These are phyloP conservation scores for Vitis hybrid DNA, from an alignment of 177 flowering plant genomes.

Conservation along the genomic window DNA sequence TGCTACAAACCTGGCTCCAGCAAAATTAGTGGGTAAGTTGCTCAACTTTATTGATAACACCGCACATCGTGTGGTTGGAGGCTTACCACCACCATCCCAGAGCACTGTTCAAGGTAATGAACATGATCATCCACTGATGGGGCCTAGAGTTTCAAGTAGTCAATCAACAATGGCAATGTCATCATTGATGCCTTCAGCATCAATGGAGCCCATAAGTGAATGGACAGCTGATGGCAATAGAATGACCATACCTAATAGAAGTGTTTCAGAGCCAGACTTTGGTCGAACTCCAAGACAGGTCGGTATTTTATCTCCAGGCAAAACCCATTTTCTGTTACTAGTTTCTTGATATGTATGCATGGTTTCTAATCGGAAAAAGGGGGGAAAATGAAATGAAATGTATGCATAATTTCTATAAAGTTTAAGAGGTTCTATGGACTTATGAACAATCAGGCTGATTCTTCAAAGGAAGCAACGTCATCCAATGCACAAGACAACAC, in stretches of 20 bases:
- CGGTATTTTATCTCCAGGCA: constrained; percentile 6
- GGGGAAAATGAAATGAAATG: too few species aligned
- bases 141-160: constrained; percentile 58
- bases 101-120: constrained; percentile 44
- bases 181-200: constrained; percentile 73
- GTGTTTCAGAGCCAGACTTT: constrained; percentile 96
- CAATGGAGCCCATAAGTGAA: constrained; percentile 79
- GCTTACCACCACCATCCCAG: constrained; percentile 66
- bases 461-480: constrained; percentile 47
- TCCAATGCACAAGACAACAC: constrained; percentile 46
- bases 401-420: too few species aligned
- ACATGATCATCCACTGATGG: constrained; percentile 34
- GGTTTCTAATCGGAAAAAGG: too few species aligned
- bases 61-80: constrained; percentile 89
- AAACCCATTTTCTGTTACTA: neutral
- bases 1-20: constrained; percentile 74
- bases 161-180: constrained; percentile 84
- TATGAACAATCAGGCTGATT: constrained; percentile 37
- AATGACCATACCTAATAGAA: constrained; percentile 62
- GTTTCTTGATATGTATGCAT: neutral
- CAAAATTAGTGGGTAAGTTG: constrained; percentile 77
- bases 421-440: neutral
- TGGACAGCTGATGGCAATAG: constrained; percentile 56
- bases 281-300: constrained; percentile 87
- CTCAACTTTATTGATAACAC: constrained; percentile 86